These are phyloP conservation scores for Colletotrichum costaricense DNA, from an alignment of 2,329 filamentous ascomycete species.

Conservation along the genomic window DNA sequence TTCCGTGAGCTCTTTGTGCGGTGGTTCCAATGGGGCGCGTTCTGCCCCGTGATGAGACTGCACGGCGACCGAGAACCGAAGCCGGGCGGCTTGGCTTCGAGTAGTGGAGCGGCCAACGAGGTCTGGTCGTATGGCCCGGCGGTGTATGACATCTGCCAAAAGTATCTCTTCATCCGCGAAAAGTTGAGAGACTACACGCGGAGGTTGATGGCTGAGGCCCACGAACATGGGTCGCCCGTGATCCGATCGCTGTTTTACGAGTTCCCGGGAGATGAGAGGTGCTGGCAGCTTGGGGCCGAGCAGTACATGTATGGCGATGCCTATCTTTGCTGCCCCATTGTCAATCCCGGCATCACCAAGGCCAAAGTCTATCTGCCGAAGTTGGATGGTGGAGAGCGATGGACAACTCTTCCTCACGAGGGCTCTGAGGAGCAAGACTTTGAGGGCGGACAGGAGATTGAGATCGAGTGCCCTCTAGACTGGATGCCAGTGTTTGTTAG, in stretches of 20 bases:
- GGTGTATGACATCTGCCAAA: constrained; percentile 69
- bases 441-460: constrained; percentile 31
- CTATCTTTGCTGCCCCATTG: constrained; percentile 68
- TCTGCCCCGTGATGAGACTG: constrained; percentile 75
- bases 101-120: constrained; percentile 68
- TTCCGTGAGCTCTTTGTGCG: constrained; percentile 74
- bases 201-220: constrained; percentile 68
- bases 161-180: constrained; percentile 69
- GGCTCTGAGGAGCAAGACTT: background rate
- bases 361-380: constrained; percentile 64
- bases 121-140: constrained; percentile 74
- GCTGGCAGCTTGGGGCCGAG: constrained; percentile 65
- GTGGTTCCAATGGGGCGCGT: constrained; percentile 78
- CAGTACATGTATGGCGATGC: constrained; percentile 74
- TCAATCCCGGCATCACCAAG: constrained; percentile 57
- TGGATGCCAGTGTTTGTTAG: constrained; percentile 36
- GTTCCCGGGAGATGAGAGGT: constrained; percentile 64
- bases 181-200: constrained; percentile 68
- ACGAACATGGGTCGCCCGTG: constrained; percentile 68
- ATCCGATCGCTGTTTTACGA: constrained; percentile 74
- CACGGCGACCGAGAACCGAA: constrained; percentile 74
- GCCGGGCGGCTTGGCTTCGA: constrained; percentile 45
- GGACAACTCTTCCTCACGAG: constrained; percentile 26
- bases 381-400: constrained; percentile 4
- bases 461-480: constrained; percentile 31